Evolutionary conservation across 331 rosid genomes (phyloP).

Genomic region (Phaseolus coccineus): DNA sequence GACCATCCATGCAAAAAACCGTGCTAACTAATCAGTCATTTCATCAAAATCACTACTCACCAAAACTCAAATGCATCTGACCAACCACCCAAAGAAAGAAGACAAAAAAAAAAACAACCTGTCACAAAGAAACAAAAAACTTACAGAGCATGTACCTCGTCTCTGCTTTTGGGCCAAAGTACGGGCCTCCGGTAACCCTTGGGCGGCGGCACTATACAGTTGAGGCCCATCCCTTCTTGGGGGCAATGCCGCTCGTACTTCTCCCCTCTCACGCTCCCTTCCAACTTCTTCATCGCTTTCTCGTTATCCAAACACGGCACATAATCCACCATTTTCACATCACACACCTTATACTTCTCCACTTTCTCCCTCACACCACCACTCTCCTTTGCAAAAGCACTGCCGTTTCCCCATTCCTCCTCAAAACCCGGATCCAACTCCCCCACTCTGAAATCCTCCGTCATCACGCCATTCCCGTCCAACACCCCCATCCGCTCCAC

Average conservation of each 20-base stretch:
- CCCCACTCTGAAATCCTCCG: constrained; percentile 74
- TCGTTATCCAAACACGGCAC: constrained; percentile 84
- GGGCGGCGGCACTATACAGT: constrained; percentile 77
- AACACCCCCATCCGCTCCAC: constrained; percentile 70
- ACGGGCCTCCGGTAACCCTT: constrained; percentile 65
- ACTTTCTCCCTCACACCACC: constrained; percentile 45
- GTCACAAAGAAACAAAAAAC: constrained; percentile 28
- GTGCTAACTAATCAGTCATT: neutral
- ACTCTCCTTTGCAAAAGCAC: constrained; percentile 21
- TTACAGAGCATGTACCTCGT: constrained; percentile 69
- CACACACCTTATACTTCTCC: constrained; percentile 59
- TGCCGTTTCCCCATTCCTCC: constrained; percentile 47
- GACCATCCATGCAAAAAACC: neutral
- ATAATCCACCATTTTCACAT: constrained; percentile 59
- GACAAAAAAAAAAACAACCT: neutral
- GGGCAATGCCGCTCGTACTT: constrained; percentile 87
- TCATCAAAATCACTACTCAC: neutral
- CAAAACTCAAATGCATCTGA: too few relatives aligned
- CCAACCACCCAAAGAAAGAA: neutral
- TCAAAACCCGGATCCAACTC: constrained; percentile 47
- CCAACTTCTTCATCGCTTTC: constrained; percentile 50
- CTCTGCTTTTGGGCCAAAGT: constrained; percentile 89
- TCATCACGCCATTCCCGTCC: constrained; percentile 79
- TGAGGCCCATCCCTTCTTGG: constrained; percentile 50
- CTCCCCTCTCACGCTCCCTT: constrained; percentile 59